phyloP scores from a whole-genome alignment of 2,329 filamentous ascomycete species.

The Curvularia sp. region DNA sequence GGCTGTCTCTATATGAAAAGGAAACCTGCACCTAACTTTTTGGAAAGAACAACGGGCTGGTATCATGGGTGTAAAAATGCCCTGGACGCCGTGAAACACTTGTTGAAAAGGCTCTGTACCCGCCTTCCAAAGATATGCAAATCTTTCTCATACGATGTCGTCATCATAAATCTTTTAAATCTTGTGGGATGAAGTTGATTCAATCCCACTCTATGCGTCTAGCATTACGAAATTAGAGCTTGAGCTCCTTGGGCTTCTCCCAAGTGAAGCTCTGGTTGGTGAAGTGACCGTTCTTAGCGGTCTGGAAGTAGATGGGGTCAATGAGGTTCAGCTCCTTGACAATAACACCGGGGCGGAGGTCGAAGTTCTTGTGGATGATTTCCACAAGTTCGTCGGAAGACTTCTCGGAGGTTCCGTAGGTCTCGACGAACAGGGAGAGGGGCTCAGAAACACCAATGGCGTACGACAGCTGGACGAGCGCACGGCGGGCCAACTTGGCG shows the following conservation, averaged over 20 bases:
- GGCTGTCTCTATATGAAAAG: slow-evolving; percentile 29
- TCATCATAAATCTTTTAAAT: slow-evolving; percentile 28
- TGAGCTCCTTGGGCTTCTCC: slow-evolving; percentile 97
- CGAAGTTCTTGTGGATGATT: slow-evolving; percentile 96
- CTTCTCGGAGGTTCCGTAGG: slow-evolving; percentile 93
- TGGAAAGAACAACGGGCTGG: slow-evolving; percentile 35
- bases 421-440: slow-evolving; percentile 96
- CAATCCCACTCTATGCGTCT: slow-evolving; percentile 47
- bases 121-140: slow-evolving; percentile 50
- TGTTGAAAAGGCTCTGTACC: slow-evolving; percentile 51
- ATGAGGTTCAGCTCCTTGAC: slow-evolving; percentile 95
- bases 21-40: slow-evolving; percentile 41
- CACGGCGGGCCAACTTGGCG: slow-evolving; percentile 87
- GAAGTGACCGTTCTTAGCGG: slow-evolving; percentile 99
- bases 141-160: slow-evolving; percentile 35
- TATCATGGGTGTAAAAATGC: slow-evolving; percentile 41
- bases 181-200: slow-evolving; percentile 52
- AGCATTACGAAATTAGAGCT: slow-evolving; percentile 68
- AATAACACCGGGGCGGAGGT: slow-evolving; percentile 97
- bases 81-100: slow-evolving; percentile 49
- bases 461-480: slow-evolving; percentile 97
- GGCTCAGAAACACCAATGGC: slow-evolving; percentile 99
- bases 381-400: slow-evolving; percentile 90
- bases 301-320: slow-evolving; percentile 97
- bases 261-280: slow-evolving; percentile 97